Conservation (phyloP, 169 alveolate species). For the Cryptosporidium parvum region DNA sequence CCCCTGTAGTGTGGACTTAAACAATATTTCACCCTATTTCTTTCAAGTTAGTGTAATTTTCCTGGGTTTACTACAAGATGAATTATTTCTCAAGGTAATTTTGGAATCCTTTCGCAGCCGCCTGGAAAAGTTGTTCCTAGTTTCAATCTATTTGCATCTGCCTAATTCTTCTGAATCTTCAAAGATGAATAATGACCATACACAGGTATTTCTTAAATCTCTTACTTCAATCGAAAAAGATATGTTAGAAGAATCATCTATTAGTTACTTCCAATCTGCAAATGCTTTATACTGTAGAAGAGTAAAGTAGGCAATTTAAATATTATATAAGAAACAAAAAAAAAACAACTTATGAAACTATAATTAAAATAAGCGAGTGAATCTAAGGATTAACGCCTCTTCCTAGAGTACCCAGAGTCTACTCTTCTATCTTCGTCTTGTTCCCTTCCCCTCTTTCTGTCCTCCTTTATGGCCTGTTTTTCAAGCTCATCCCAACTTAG, state of each 20-base stretch:
- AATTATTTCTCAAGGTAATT: slow-evolving; percentile 28
- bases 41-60: slow-evolving; percentile 52
- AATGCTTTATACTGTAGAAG: slow-evolving; percentile 43
- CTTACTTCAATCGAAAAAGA: slow-evolving; percentile 52
- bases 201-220: slow-evolving; percentile 43
- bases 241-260: slow-evolving; percentile 56
- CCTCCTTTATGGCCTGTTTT: slow-evolving; percentile 79
- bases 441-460: slow-evolving; percentile 70
- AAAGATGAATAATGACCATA: slow-evolving; percentile 48
- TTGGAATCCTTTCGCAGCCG: slow-evolving; percentile 55
- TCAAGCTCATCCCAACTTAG: slow-evolving; percentile 90
- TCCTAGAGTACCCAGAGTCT: slow-evolving; percentile 22
- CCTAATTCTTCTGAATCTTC: slow-evolving; percentile 28
- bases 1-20: slow-evolving; percentile 60
- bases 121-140: slow-evolving; percentile 49
- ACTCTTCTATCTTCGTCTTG: slow-evolving; percentile 48
- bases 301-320: not conserved
- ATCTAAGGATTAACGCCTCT: slow-evolving; percentile 43
- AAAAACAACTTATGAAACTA: not conserved
- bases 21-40: slow-evolving; percentile 56
- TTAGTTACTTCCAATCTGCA: not conserved
- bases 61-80: slow-evolving; percentile 32
- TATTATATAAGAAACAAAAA: not conserved
- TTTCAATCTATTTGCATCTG: slow-evolving; percentile 22
- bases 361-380: not conserved